Conservation (phyloP, 2,329 filamentous ascomycete species). For the Neurospora sp. region DNA sequence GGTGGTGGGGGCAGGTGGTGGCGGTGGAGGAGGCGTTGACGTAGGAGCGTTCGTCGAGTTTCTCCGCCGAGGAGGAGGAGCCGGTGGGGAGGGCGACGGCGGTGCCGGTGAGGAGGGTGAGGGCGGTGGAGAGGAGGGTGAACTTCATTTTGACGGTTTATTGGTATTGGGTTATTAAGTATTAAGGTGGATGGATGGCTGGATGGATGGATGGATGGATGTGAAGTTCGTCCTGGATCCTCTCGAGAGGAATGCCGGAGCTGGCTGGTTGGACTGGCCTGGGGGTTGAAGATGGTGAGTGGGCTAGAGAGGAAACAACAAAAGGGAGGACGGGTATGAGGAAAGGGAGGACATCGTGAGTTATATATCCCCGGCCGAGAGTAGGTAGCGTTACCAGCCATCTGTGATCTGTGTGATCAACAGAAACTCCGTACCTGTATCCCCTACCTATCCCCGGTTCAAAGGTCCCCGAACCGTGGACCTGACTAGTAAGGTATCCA, state of each 20-base stretch:
- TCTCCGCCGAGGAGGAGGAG: background rate
- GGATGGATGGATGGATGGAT: background rate
- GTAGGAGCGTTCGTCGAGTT: background rate
- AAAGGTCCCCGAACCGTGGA: background rate
- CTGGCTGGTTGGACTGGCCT: background rate
- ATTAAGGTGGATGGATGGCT: background rate
- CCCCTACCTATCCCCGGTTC: background rate
- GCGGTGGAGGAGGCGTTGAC: background rate
- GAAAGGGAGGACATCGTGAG: background rate
- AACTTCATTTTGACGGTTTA: constrained; percentile 5
- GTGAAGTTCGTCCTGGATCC: background rate
- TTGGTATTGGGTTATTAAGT: background rate
- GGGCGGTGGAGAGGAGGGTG: background rate
- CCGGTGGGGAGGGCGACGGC: background rate
- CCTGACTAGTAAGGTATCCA: background rate
- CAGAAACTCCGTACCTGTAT: background rate
- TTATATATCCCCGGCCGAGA: background rate
- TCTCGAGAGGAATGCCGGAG: background rate
- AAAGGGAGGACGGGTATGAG: background rate
- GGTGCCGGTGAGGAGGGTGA: background rate
- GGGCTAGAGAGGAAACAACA: background rate
- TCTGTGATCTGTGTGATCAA: background rate
- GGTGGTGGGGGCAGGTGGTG: constrained; percentile 3
- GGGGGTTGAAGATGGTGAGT: background rate
- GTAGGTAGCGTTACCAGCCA: background rate